Percentiles rank a stretch among this genome's conserved stretches.
phyloP scores from a whole-genome alignment of 2,329 filamentous ascomycete genomes.

The Septoria linicola region DNA sequence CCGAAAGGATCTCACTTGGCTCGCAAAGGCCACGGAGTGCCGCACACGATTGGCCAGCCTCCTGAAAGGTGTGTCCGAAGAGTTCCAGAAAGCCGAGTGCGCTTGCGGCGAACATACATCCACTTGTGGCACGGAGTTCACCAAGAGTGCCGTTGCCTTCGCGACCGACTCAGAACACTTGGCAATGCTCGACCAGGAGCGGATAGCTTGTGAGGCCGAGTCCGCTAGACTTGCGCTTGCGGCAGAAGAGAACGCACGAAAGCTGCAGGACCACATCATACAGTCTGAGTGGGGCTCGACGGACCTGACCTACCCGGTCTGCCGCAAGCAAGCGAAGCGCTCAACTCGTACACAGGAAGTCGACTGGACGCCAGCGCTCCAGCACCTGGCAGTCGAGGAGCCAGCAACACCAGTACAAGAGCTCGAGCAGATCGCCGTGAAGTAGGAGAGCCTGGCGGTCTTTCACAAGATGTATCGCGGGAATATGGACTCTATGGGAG shows the following conservation, averaged over 20 bases:
- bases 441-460: neutral
- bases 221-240: neutral
- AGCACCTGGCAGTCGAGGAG: too few species aligned
- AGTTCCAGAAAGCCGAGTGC: neutral
- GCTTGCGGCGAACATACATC: neutral
- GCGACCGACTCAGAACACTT: neutral
- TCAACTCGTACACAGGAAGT: too few species aligned
- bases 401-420: too few species aligned
- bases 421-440: too few species aligned
- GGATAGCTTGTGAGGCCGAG: neutral
- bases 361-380: too few species aligned
- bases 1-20: neutral
- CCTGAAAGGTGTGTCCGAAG: neutral
- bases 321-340: neutral
- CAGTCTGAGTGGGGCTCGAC: neutral
- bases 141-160: neutral
- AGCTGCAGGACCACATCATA: neutral
- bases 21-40: neutral
- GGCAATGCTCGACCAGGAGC: neutral
- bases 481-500: neutral
- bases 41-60: neutral
- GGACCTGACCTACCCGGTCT: neutral
- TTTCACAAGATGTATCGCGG: conserved; percentile 10
- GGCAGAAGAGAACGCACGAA: neutral
- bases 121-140: neutral